phyloP scores from a whole-genome alignment of 2,329 filamentous ascomycete species.

The Ophiocordyceps robertsii region DNA sequence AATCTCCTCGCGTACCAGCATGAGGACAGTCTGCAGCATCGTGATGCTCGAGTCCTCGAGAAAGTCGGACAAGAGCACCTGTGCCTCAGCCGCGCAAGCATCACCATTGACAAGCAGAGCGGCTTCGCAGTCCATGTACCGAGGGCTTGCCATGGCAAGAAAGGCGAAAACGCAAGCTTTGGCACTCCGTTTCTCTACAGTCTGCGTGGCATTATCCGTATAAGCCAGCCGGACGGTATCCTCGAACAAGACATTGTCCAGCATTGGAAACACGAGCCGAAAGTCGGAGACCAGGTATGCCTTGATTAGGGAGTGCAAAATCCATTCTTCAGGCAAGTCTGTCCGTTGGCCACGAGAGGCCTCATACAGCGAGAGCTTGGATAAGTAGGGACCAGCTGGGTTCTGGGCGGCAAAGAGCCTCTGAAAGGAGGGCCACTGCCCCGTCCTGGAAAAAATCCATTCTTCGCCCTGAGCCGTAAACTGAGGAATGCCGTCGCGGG shows the following conservation, averaged over 20 bases:
- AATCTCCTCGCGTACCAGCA: slow-evolving; percentile 26
- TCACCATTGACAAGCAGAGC: slow-evolving; percentile 23
- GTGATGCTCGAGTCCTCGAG: slow-evolving; percentile 28
- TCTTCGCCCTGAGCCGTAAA: slow-evolving; percentile 30
- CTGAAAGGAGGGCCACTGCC: slow-evolving; percentile 13
- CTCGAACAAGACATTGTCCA: slow-evolving; percentile 32
- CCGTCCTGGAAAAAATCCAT: slow-evolving; percentile 33
- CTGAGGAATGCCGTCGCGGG: slow-evolving; percentile 33
- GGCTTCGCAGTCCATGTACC: slow-evolving; percentile 7
- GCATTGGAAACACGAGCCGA: slow-evolving; percentile 31
- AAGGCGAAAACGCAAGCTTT: slow-evolving; percentile 37
- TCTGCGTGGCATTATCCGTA: background rate
- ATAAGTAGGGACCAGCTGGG: background rate
- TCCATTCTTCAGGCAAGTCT: slow-evolving; percentile 20
- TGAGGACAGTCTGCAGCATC: slow-evolving; percentile 29
- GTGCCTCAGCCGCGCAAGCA: slow-evolving; percentile 23
- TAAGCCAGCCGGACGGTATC: slow-evolving; percentile 30
- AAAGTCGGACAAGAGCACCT: slow-evolving; percentile 26
- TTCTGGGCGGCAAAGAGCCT: background rate
- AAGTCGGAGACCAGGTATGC: slow-evolving; percentile 18
- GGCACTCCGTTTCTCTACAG: slow-evolving; percentile 17
- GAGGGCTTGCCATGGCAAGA: slow-evolving; percentile 18
- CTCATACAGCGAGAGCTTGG: background rate
- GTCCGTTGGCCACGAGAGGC: background rate
- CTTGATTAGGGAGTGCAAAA: slow-evolving; percentile 13